Percentiles rank a stretch among this genome's conserved stretches.
Evolutionary conservation across 192 early-diverging fungal species (phyloP).

Genomic region (Backusella mclennaniae): DNA sequence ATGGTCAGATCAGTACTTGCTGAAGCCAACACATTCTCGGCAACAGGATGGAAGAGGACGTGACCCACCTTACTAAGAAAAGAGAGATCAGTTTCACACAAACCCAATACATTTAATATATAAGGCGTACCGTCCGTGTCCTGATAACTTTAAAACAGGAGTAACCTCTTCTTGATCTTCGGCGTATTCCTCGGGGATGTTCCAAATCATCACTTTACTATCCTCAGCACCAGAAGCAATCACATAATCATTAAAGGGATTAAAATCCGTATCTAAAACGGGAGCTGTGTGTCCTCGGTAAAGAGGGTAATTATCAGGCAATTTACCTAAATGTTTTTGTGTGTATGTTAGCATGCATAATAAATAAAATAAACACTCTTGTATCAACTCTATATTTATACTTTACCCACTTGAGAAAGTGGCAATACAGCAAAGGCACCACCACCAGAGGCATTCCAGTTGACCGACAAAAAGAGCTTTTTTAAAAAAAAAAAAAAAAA

Average conservation of each 20-base stretch:
- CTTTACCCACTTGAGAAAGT: slow-evolving; percentile 57
- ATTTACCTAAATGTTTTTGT: slow-evolving; percentile 66
- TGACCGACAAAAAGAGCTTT: slow-evolving; percentile 69
- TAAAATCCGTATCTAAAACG: slow-evolving; percentile 97
- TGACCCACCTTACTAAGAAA: slow-evolving; percentile 89
- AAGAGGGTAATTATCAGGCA: slow-evolving; percentile 84
- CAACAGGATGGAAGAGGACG: slow-evolving; percentile 94
- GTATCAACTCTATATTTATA: background rate
- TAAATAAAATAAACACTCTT: background rate
- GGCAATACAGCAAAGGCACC: slow-evolving; percentile 98
- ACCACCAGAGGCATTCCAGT: slow-evolving; percentile 85
- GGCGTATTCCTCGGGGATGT: slow-evolving; percentile 76
- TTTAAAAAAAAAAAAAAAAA: too few species aligned
- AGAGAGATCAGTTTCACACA: background rate
- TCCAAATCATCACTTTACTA: slow-evolving; percentile 94
- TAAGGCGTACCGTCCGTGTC: slow-evolving; percentile 70
- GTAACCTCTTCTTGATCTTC: slow-evolving; percentile 74
- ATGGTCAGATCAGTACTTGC: slow-evolving; percentile 87
- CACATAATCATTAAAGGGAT: slow-evolving; percentile 97
- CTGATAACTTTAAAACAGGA: slow-evolving; percentile 77
- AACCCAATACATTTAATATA: too few species aligned
- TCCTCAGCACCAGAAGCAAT: slow-evolving; percentile 87
- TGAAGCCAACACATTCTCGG: slow-evolving; percentile 89
- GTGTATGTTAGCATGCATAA: background rate
- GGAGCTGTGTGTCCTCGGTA: slow-evolving; percentile 91